Base-by-base conservation (phyloP, 2,329 filamentous ascomycete species). In the Lachnellula occidentalis region DNA sequence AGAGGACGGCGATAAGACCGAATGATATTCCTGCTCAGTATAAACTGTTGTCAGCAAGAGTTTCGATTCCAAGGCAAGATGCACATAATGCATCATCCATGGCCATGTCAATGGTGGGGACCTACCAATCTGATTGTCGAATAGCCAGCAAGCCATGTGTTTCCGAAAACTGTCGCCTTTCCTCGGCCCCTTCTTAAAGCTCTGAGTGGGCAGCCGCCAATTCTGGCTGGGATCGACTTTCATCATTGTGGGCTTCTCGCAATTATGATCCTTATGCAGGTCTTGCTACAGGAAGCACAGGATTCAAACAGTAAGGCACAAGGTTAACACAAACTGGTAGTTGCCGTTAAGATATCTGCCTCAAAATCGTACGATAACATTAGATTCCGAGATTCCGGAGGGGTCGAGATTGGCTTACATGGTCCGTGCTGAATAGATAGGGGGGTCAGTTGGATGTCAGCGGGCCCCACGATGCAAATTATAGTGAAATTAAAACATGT, bases 1-100 rank as follows among this genome's bases (percentile, higher is more conserved):
- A 83, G 61, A 95, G 82, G 61, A 92, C 82, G 50, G 88, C 82
- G 61, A 96, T 76, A 54, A 92, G 83, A 70, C 92, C 95, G 70
- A 92, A 78, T 8, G 90, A 89, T 63, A 95, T 81, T 57, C 88
- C 90, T 89, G 21, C 21, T 19, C 11, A n/a, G 39, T 42, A 3
- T 14, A 14, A 5, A 39, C 1, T 11, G 17, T 41, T 11, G 19
- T 43, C 19, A 43, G 41, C 46, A 22, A 43, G 11, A 12, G 1
- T 12, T 21, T 43, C 9, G 12, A 65, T 22, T 42, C 5, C 11
- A 31, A 9, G 3, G 27, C 27, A 31, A 31, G 8, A 31, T 31
- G 27, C 27, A 31, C 27, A 9, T 9, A 31, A 11, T 17, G 11
- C 15, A 46, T 15, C 36, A 17, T 11, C 12, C 17, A 15, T 46